Evolutionary conservation across 2,329 filamentous ascomycete genomes (phyloP), one percentile per base, ranked within the genome.

Genomic region (Fusarium floridanum): DNA sequence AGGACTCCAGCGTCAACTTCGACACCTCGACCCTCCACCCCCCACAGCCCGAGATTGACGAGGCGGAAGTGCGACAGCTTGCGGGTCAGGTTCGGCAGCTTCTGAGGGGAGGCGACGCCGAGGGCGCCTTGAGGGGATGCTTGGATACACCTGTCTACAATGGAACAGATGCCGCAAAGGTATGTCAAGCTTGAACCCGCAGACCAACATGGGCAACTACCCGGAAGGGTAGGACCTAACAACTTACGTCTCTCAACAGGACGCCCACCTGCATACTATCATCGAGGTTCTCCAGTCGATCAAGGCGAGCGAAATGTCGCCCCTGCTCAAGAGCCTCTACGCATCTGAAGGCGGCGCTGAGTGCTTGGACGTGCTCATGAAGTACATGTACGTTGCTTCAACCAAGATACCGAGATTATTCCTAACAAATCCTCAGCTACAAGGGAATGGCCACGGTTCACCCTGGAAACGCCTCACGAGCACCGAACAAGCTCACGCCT

Each of bases 231-330:
- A 27, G 32, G 29, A 60, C 32, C 67, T 73, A 62, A 77, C 53
- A 12, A 7, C 4, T 27, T 6, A 6, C 22, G 17, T 8, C 17
- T 11, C 8, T 22, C 24, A 32, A 73, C 83, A 97, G 92, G 95
- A 98, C 76, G 88, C 95, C 34, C 95, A 98, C 83, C 87, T 98
- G 74, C 91, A 94, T 76, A 96, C 94, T 22, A 93, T 99, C 45
- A 91, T 95, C 71, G 97, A 99, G 85, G 95, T 98, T 68, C 88
- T 99, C 75, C 95, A 98, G 84, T 97, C 95, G 22, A 98, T 98
- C 85, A 95, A 97, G 83, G 95, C 97, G 81, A 94, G 94, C 78
- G 97, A 99, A 78, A 98, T 98, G 94, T 95, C 92, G 74, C 93
- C 94, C 16, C 91, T 98, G 80, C 87, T 99, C 76, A 91, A 92